Percentiles rank a stretch among this genome's conserved stretches.
phyloP scores from a whole-genome alignment of 2,329 filamentous ascomycete species.

The Fusarium liriodendri region DNA sequence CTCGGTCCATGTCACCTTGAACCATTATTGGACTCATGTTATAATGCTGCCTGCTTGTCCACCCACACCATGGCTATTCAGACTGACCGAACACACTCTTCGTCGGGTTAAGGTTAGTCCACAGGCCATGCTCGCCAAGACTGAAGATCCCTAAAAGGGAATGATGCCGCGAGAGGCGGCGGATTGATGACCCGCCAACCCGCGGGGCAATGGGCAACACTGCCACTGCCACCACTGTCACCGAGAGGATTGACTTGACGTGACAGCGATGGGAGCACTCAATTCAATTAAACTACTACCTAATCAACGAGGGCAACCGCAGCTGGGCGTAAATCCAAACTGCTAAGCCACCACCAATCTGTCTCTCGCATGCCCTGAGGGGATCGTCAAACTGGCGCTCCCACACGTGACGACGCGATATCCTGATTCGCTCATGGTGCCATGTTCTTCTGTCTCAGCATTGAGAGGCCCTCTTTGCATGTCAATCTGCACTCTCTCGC shows the following conservation, averaged over 20 bases:
- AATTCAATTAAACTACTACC: not conserved
- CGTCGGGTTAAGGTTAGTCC: conserved; percentile 4
- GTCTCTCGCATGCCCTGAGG: not conserved
- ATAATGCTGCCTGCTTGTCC: not conserved
- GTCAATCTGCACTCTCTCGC: not conserved
- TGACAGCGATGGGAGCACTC: not conserved
- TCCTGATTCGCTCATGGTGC: conserved; percentile 34
- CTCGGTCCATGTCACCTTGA: not conserved
- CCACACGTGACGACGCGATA: conserved; percentile 36
- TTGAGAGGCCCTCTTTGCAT: conserved; percentile 8
- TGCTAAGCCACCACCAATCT: not conserved
- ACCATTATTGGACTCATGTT: not conserved
- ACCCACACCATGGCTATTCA: not conserved
- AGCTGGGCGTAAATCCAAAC: conserved; percentile 25
- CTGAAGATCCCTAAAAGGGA: conserved; percentile 13
- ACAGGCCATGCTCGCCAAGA: not conserved
- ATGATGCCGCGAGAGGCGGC: conserved; percentile 41
- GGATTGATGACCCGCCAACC: conserved; percentile 46
- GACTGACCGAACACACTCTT: not conserved
- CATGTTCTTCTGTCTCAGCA: conserved; percentile 6
- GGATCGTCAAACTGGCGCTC: conserved; percentile 19
- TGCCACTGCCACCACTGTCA: conserved; percentile 33
- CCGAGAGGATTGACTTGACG: not conserved
- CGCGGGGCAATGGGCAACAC: conserved; percentile 18
- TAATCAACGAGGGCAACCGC: not conserved